Evolutionary conservation across 2,329 filamentous ascomycete genomes (phyloP).

Genomic region (Berkeleyomyces basicola): DNA sequence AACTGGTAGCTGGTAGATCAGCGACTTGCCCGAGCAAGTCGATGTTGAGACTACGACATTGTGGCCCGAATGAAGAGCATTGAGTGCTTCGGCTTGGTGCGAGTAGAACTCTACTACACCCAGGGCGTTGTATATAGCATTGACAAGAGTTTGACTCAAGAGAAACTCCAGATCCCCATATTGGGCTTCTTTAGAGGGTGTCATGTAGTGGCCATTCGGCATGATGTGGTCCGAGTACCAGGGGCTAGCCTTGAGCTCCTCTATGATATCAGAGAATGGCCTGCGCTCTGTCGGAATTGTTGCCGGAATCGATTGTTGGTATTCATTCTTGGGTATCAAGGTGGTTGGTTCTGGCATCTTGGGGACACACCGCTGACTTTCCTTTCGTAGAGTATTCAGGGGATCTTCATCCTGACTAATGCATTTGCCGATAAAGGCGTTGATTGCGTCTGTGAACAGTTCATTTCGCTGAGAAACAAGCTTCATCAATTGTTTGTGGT

Average conservation of each 20-base stretch:
- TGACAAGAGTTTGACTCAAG: slow-evolving; percentile 83
- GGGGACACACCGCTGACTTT: slow-evolving; percentile 43
- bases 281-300: slow-evolving; percentile 68
- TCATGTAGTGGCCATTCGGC: slow-evolving; percentile 78
- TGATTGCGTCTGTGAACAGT: slow-evolving; percentile 65
- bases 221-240: slow-evolving; percentile 93
- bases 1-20: slow-evolving; percentile 96
- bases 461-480: slow-evolving; percentile 78
- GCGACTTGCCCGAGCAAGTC: slow-evolving; percentile 87
- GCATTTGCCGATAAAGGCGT: slow-evolving; percentile 61
- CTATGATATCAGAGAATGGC: slow-evolving; percentile 66
- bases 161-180: slow-evolving; percentile 74
- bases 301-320: slow-evolving; percentile 37
- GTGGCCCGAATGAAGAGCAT: slow-evolving; percentile 62
- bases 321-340: not conserved
- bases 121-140: slow-evolving; percentile 84
- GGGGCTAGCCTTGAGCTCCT: slow-evolving; percentile 62
- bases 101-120: slow-evolving; percentile 75
- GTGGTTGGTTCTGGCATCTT: not conserved
- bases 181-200: slow-evolving; percentile 66
- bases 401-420: slow-evolving; percentile 48
- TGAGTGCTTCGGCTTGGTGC: slow-evolving; percentile 88
- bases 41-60: slow-evolving; percentile 90
- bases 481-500: slow-evolving; percentile 4
- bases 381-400: slow-evolving; percentile 42